These are phyloP conservation scores for Eucalyptus lansdowneana DNA, from an alignment of 345 rosid species.

Conservation along the genomic window DNA sequence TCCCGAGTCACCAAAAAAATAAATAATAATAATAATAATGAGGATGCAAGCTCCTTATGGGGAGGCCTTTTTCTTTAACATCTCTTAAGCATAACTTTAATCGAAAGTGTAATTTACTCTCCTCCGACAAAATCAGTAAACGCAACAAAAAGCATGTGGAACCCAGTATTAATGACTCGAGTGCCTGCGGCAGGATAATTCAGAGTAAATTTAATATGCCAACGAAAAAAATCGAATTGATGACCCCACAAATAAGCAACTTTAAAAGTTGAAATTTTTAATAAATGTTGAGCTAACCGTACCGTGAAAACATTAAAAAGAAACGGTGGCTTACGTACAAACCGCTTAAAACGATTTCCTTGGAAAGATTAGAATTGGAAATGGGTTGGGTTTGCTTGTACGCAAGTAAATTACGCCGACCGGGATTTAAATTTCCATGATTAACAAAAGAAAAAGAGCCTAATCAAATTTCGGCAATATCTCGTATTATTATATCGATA, in stretches of 20 bases:
- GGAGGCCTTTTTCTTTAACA: not conserved
- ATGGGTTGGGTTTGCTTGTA: not conserved
- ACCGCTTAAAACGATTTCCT: not conserved
- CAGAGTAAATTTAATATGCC: not conserved
- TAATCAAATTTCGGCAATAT: not conserved
- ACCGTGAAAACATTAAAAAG: not conserved
- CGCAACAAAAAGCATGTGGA: not conserved
- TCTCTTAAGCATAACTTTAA: not conserved
- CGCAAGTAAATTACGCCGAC: not conserved
- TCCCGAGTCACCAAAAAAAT: too few species aligned
- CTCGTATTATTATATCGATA: not conserved
- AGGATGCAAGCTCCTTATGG: not conserved
- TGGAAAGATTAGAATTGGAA: not conserved
- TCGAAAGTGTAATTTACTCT: not conserved
- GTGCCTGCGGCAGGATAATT: not conserved
- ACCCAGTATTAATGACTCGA: not conserved
- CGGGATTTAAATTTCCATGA: not conserved
- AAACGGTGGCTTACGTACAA: not conserved
- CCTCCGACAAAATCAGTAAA: not conserved
- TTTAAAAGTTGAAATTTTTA: not conserved
- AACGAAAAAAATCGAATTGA: not conserved
- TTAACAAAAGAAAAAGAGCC: not conserved
- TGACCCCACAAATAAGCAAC: not conserved
- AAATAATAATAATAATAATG: not conserved
- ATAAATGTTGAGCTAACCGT: not conserved